Evolutionary conservation across 2,329 filamentous ascomycete species (phyloP), one percentile per base, ranked within the genome.

Genomic region (Colletotrichum theobromicola): DNA sequence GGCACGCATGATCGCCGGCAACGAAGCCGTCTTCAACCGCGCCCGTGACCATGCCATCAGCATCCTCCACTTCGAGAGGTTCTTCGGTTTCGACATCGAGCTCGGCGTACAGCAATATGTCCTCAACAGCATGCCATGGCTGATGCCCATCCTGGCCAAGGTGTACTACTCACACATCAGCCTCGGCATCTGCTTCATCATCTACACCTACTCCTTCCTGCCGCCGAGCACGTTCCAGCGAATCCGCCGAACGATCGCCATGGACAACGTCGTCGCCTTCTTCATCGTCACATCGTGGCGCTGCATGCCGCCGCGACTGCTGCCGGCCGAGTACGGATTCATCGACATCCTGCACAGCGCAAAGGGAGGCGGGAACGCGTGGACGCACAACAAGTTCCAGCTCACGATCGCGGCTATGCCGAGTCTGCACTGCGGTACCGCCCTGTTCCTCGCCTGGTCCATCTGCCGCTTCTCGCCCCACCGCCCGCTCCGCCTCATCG

Each of bases 321-420:
- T 89, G 0, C 85, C 85, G 1, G 76, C 78, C 12, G 81, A 85
- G 68, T 87, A 88, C 18, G 87, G 87, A 26, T 89, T 86, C 77
- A 75, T 87, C 72, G 88, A 89, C 73, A 77, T 87, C 16, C 80
- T 88, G 8, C 86, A 88, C 62, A 76, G 79, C 62, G 50, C 79
- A 71, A 15, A 80, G 74, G 50, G 79, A 70, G 67, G 77, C 2
- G 77, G 76, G 10, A 83, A 78, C 50, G 79, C 78, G 2, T 88
- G 86, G 87, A 86, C 83, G 21, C 81, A 87, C 67, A 88, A 88
- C 75, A 81, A 81, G 24, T 87, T 86, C 70, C 85, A 87, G 76
- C 78, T 88, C 13, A 88, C 85, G 9, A 87, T 88, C 72, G 87
- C 86, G 0, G 87, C 87, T 30, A 88, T 88, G 86, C 87, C 87